phyloP scores from a whole-genome alignment of 371 early-diverging fungal species.

The Zopfochytrium polystomum region DNA sequence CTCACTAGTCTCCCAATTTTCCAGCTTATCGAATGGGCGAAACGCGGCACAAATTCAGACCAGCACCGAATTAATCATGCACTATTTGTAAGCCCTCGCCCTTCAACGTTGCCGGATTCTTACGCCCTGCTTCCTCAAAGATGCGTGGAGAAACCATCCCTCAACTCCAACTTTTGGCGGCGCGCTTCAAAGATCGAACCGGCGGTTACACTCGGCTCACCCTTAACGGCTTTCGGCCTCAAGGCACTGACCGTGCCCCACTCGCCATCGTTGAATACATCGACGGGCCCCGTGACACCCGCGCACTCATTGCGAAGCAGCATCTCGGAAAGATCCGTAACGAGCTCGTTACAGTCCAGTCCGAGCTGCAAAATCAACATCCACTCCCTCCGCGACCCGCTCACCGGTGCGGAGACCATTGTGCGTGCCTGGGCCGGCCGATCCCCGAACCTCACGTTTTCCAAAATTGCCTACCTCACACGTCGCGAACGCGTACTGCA shows the following conservation, averaged over 20 bases:
- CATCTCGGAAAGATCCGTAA: constrained; percentile 23
- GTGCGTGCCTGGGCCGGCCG: not conserved
- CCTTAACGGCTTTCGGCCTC: constrained; percentile 66
- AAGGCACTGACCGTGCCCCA: constrained; percentile 80
- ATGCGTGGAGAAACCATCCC: constrained; percentile 51
- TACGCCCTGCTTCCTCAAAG: not conserved
- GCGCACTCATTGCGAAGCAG: constrained; percentile 31
- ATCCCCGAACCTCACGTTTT: not conserved
- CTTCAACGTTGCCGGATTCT: constrained; percentile 3
- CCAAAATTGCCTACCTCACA: not conserved
- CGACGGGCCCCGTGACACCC: constrained; percentile 44
- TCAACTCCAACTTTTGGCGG: constrained; percentile 79
- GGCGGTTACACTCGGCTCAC: constrained; percentile 93
- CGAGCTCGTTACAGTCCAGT: constrained; percentile 20
- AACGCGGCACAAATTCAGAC: constrained; percentile 19
- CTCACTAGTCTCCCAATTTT: too few species aligned
- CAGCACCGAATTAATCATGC: constrained; percentile 19
- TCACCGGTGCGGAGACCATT: not conserved
- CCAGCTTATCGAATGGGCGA: constrained; percentile 28
- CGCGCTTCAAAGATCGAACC: constrained; percentile 71
- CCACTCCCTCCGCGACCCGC: not conserved
- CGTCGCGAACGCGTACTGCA: not conserved
- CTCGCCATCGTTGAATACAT: constrained; percentile 85
- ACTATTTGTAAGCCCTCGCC: constrained; percentile 26
- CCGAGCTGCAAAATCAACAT: not conserved